Evolutionary conservation across 768 basidiomycete genomes (phyloP).

Genomic region (Kwoniella shandongensis): DNA sequence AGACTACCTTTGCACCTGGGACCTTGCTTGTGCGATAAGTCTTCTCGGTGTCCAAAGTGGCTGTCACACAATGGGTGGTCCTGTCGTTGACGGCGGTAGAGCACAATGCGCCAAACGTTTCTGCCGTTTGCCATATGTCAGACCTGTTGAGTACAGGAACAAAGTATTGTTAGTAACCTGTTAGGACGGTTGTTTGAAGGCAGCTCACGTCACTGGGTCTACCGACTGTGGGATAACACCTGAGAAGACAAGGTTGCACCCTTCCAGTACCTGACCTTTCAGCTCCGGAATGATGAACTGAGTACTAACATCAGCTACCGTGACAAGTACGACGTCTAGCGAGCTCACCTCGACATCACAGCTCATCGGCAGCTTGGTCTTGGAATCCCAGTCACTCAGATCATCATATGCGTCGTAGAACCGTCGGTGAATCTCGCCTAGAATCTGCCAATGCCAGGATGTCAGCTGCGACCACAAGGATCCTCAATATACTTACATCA

Average conservation of each 20-base stretch:
- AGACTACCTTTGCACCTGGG: constrained; percentile 79
- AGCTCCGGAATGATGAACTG: constrained; percentile 85
- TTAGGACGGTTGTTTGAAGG: too few species aligned
- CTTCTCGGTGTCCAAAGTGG: constrained; percentile 83
- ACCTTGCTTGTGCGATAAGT: constrained; percentile 76
- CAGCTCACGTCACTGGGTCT: constrained; percentile 64
- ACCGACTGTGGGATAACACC: constrained; percentile 91
- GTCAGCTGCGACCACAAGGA: constrained; percentile 4
- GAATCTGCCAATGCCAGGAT: constrained; percentile 63
- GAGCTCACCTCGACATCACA: constrained; percentile 74
- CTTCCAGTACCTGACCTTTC: constrained; percentile 72
- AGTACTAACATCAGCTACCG: not conserved
- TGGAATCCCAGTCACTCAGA: constrained; percentile 23
- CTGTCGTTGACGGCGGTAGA: constrained; percentile 65
- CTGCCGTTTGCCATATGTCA: constrained; percentile 81
- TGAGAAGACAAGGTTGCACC: constrained; percentile 83
- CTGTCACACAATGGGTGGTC: constrained; percentile 88
- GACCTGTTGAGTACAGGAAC: constrained; percentile 50
- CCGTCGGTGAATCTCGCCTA: constrained; percentile 71
- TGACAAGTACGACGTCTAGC: not conserved
- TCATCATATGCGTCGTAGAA: constrained; percentile 72
- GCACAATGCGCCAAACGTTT: constrained; percentile 83
- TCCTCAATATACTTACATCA: constrained; percentile 58
- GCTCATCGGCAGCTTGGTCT: constrained; percentile 42
- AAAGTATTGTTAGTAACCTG: too few species aligned